Percentiles rank a stretch among this genome's conserved stretches.
These are phyloP conservation scores for Penicillium sp. DNA, from an alignment of 2,329 filamentous ascomycete genomes.

Conservation along the genomic window DNA sequence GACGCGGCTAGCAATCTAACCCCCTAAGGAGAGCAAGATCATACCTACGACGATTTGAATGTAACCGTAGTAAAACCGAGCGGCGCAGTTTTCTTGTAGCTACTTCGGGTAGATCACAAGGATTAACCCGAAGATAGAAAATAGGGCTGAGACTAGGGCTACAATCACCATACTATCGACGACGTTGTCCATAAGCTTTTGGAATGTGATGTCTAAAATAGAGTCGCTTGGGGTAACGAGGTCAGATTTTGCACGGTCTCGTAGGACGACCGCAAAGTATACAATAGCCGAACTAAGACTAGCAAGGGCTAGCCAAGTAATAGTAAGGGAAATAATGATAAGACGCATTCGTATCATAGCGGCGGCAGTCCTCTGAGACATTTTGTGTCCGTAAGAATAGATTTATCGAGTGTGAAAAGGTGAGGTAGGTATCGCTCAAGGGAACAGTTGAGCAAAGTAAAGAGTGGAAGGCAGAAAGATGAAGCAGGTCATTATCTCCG, in stretches of 20 bases:
- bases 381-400: not conserved
- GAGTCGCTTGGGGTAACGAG: not conserved
- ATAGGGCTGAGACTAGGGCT: constrained; percentile 2
- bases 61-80: constrained; percentile 5
- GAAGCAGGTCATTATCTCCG: not conserved
- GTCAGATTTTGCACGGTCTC: not conserved
- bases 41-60: constrained; percentile 4
- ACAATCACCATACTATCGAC: constrained; percentile 3
- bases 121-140: constrained; percentile 6
- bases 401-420: not conserved
- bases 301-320: constrained; percentile 1
- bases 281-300: not conserved
- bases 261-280: not conserved
- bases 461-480: not conserved
- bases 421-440: too few relatives aligned
- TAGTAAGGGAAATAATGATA: constrained; percentile 3
- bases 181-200: constrained; percentile 5
- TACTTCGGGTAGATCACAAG: not conserved
- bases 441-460: not conserved
- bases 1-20: constrained; percentile 6
- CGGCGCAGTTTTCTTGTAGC: constrained; percentile 1
- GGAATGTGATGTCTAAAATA: constrained; percentile 5
- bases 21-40: constrained; percentile 2
- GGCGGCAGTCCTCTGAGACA: not conserved
- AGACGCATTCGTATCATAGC: constrained; percentile 3